Conservation (phyloP, 1,284 basidiomycete species). For the Ustilago curta region DNA sequence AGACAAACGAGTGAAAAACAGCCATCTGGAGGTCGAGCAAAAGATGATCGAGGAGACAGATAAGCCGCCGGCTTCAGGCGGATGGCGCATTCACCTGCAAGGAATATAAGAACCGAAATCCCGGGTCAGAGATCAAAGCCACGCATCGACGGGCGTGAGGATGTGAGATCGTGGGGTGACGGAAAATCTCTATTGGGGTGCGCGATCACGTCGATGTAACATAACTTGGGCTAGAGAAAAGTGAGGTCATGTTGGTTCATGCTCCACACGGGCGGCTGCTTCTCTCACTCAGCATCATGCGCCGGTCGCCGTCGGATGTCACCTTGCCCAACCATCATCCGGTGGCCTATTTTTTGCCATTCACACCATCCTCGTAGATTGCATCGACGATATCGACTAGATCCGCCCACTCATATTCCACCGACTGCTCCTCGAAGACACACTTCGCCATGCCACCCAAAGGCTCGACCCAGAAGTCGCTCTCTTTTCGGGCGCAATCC, state of each 20-base stretch:
- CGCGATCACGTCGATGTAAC: not conserved
- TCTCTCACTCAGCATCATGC: conserved; percentile 9
- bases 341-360: not conserved
- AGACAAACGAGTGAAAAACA: not conserved
- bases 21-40: not conserved
- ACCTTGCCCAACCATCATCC: not conserved
- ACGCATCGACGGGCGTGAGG: too few relatives aligned
- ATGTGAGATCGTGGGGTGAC: conserved; percentile 4
- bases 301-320: conserved; percentile 1
- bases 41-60: not conserved
- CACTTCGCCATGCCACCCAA: conserved; percentile 28
- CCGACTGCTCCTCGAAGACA: not conserved
- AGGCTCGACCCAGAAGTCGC: conserved; percentile 33
- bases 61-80: not conserved
- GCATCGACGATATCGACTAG: not conserved
- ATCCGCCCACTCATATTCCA: not conserved
- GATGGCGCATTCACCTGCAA: not conserved
- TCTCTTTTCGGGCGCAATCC: conserved; percentile 42
- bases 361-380: not conserved
- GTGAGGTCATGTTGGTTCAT: conserved; percentile 18
- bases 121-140: not conserved
- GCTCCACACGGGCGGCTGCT: conserved; percentile 10
- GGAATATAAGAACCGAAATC: not conserved
- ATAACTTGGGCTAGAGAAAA: too few relatives aligned
- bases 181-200: not conserved